Conservation (phyloP, 2,329 filamentous ascomycete species). For the Colletotrichum nymphaeae region DNA sequence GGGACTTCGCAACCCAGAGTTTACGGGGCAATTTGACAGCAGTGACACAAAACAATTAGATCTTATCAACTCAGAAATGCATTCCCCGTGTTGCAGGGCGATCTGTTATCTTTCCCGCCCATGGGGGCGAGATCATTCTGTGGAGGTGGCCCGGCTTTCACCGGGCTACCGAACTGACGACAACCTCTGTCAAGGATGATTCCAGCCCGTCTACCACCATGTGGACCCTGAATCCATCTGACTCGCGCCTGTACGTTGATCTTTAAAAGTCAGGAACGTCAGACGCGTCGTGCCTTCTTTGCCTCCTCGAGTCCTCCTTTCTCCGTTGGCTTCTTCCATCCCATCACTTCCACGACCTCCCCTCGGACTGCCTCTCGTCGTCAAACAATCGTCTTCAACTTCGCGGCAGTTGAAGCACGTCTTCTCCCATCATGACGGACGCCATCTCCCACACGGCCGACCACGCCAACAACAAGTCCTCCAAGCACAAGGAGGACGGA, state of each 20-base stretch:
- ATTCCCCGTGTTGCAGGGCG: conserved; percentile 23
- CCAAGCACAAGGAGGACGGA: conserved; percentile 19
- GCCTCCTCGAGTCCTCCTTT: conserved; percentile 12
- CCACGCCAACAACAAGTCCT: conserved; percentile 13
- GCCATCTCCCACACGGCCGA: conserved; percentile 18
- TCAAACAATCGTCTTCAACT: neutral
- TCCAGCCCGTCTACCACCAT: conserved; percentile 3
- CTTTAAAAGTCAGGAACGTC: conserved; percentile 25
- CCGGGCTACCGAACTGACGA: conserved; percentile 26
- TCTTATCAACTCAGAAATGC: conserved; percentile 13
- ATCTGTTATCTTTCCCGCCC: conserved; percentile 32
- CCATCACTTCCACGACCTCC: neutral
- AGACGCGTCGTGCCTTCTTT: conserved; percentile 7
- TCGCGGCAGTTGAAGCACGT: neutral
- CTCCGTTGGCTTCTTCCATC: neutral
- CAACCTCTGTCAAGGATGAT: conserved; percentile 19
- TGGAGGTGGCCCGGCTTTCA: conserved; percentile 28
- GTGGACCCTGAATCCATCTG: conserved; percentile 26
- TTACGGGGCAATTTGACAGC: neutral
- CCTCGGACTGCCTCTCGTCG: neutral
- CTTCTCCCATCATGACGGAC: conserved; percentile 22
- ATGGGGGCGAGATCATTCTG: conserved; percentile 32
- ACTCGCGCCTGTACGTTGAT: conserved; percentile 18
- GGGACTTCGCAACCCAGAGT: neutral
- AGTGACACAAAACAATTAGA: conserved; percentile 35